A percentile compares a stretch with the other conserved stretches of the same genome.
Conservation (phyloP, 495 filamentous ascomycete species). For the Friedmanniomyces simplex region DNA sequence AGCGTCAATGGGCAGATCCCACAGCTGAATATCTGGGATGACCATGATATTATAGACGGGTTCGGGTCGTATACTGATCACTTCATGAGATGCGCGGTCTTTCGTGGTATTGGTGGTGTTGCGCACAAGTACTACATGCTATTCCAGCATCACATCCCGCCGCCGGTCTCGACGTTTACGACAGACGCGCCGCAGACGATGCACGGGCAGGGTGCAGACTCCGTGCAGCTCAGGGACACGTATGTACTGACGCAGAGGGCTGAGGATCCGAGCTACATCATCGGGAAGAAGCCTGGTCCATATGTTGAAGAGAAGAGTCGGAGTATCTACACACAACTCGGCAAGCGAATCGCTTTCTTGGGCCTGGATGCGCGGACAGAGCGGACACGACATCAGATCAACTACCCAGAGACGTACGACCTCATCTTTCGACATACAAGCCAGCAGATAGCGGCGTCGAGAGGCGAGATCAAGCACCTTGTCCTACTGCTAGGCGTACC, state of each 20-base stretch:
- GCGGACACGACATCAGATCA: constrained; percentile 83
- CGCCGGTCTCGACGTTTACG: constrained; percentile 72
- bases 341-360: constrained; percentile 70
- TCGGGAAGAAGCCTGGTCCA: constrained; percentile 61
- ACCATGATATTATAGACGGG: constrained; percentile 56
- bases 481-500: constrained; percentile 83
- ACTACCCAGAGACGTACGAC: constrained; percentile 83
- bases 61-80: constrained; percentile 88
- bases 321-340: constrained; percentile 74
- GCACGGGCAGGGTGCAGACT: constrained; percentile 39
- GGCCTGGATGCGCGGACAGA: constrained; percentile 88
- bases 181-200: constrained; percentile 53
- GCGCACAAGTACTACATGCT: constrained; percentile 62
- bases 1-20: constrained; percentile 77
- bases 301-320: constrained; percentile 75
- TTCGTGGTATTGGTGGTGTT: constrained; percentile 79
- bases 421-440: constrained; percentile 61
- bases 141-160: constrained; percentile 86
- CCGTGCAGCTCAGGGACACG: constrained; percentile 54
- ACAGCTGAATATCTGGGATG: constrained; percentile 92
- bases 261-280: constrained; percentile 67
- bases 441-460: constrained; percentile 47
- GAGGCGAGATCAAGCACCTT: constrained; percentile 64
- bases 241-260: constrained; percentile 51
- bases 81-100: constrained; percentile 87